Conservation (phyloP, 441 rosid genomes). For the Macaranga tanarius region DNA sequence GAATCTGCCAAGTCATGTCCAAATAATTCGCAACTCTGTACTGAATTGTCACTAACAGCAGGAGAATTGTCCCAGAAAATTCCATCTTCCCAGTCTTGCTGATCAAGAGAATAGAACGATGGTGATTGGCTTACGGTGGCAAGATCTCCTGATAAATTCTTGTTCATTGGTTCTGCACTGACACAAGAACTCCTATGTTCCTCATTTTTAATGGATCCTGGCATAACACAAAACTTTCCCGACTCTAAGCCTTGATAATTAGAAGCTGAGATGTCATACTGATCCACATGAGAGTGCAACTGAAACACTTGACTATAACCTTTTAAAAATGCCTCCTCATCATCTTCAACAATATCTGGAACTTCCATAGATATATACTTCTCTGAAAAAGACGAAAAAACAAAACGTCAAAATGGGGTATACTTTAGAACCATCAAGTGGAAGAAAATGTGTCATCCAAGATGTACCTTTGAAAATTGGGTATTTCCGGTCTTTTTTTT, state of each 20-base stretch:
- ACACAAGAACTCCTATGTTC: slow-evolving; percentile 47
- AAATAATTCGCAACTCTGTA: slow-evolving; percentile 41
- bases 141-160: slow-evolving; percentile 39
- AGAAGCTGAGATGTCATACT: slow-evolving; percentile 42
- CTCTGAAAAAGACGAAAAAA: slow-evolving; percentile 48
- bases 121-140: slow-evolving; percentile 54
- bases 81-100: slow-evolving; percentile 88
- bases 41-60: slow-evolving; percentile 41
- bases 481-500: slow-evolving; percentile 65
- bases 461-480: slow-evolving; percentile 58
- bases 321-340: slow-evolving; percentile 78
- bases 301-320: slow-evolving; percentile 46
- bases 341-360: slow-evolving; percentile 81
- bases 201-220: slow-evolving; percentile 38
- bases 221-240: slow-evolving; percentile 36
- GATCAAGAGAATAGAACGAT: slow-evolving; percentile 69
- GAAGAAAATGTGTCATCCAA: slow-evolving; percentile 1
- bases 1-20: slow-evolving; percentile 39
- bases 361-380: slow-evolving; percentile 53
- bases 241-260: slow-evolving; percentile 37
- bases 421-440: background rate
- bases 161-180: slow-evolving; percentile 72
- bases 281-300: slow-evolving; percentile 35
- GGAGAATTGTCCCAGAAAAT: slow-evolving; percentile 87
- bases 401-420: slow-evolving; percentile 13